phyloP scores from a whole-genome alignment of 2,329 filamentous ascomycete species.

The Diatrype stigma region DNA sequence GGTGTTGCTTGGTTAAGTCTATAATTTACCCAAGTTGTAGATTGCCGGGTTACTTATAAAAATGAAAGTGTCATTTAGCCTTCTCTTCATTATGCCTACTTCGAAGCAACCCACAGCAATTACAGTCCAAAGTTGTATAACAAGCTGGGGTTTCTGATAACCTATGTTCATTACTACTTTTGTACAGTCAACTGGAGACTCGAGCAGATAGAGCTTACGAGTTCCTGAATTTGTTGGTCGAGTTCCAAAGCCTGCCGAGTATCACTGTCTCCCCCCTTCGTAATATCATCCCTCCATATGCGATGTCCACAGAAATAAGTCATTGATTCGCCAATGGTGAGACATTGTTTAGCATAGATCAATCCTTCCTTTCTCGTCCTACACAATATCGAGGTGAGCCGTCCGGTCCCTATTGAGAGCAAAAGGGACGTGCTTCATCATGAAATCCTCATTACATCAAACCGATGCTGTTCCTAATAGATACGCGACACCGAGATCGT shows the following conservation, averaged over 20 bases:
- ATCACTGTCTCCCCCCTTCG: constrained; percentile 13
- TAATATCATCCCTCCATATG: constrained; percentile 13
- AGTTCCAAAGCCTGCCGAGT: constrained; percentile 12
- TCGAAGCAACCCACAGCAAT: no score
- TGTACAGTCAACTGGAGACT: constrained; percentile 23
- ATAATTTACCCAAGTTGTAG: no score
- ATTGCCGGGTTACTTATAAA: no score
- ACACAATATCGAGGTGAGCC: neutral
- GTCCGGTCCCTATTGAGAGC: neutral
- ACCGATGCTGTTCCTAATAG: neutral
- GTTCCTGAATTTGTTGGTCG: neutral
- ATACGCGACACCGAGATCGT: neutral
- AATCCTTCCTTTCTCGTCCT: neutral
- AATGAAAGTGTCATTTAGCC: no score
- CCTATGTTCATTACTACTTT: constrained; percentile 35
- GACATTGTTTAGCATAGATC: constrained; percentile 8
- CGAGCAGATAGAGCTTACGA: neutral
- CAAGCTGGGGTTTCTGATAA: neutral
- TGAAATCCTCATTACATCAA: neutral
- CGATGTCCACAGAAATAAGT: constrained; percentile 24
- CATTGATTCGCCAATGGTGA: constrained; percentile 7
- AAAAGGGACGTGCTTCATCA: neutral
- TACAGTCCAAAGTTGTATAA: no score
- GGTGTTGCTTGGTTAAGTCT: no score
- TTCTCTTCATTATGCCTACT: no score